Base-by-base conservation (phyloP, 305 asterid species). In the Fraxinus xanthoxyloides region DNA sequence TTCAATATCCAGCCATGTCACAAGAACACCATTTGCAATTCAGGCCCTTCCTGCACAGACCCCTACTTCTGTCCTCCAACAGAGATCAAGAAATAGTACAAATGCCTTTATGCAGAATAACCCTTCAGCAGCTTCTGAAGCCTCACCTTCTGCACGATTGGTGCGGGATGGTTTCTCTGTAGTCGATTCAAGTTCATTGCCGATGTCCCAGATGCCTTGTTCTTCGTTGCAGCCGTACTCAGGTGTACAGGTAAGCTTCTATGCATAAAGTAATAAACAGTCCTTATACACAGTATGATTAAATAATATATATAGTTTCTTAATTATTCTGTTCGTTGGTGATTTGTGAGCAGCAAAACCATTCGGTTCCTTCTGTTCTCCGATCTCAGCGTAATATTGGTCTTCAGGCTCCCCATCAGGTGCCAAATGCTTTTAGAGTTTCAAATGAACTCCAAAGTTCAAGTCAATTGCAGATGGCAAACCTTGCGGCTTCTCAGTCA, bases 11-110 rank as follows among this genome's bases (percentile, higher is more conserved):
- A 87, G 86, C 73, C 86, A 89, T 73, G 90, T 89, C 81, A 88
- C 82, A 85, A 84, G 94, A 87, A 85, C 88, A 30, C 93, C 97
- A 38, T 32, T 9, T 76, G 93, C 94, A 59, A 89, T 91, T 87
- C 98, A 91, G 91, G 93, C 94, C 74, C 93, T 92, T 85, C 93
- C 97, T 30, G 92, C 87, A 26, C 95, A 86, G 87, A 30, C 81
- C 65, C 82, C 91, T 13, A 34, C 88, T 81, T 76, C 89, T 30
- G 75, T 61, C 38, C 85, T 70, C 80, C 90, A 86, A 43, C 89
- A 85, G 85, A 89, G 89, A 77, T 82, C 87, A 35, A 85, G 90
- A 67, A 86, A 61, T 79, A 59, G 84, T 72, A 51, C 34, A 30
- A 85, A 46, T 21, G 35, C 80, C 5, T 35, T 76, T 54, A 30